A percentile compares a stretch with the other conserved stretches of the same genome.
These are phyloP conservation scores for Ceratocystis destructans DNA, from an alignment of 2,329 filamentous ascomycete genomes.

Conservation along the genomic window DNA sequence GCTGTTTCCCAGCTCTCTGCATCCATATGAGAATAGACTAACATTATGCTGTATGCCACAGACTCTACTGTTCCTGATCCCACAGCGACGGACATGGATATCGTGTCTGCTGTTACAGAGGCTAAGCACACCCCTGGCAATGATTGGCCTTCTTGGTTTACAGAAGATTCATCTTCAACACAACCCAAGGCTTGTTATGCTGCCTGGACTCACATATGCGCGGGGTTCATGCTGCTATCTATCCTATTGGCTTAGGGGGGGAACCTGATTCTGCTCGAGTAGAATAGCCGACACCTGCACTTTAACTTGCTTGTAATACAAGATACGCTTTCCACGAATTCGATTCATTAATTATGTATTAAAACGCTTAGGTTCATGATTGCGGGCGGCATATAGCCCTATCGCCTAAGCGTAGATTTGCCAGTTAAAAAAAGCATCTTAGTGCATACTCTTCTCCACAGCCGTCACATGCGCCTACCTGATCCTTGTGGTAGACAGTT, in stretches of 20 bases:
- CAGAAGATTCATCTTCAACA: not conserved
- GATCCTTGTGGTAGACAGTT: not conserved
- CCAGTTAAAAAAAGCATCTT: not conserved
- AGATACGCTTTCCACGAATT: not conserved
- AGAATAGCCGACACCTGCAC: not conserved
- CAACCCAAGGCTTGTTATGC: not conserved
- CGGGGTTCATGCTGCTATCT: not conserved
- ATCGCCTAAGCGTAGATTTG: not conserved
- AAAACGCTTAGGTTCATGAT: not conserved
- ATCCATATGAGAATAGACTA: not conserved
- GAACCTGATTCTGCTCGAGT: not conserved
- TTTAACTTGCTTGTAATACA: not conserved
- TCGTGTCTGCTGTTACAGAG: not conserved
- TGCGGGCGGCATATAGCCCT: not conserved
- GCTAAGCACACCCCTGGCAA: not conserved
- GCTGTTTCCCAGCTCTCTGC: no score
- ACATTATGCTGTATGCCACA: not conserved
- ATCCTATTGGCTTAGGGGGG: not conserved
- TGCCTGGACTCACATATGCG: not conserved
- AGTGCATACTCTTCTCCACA: not conserved
- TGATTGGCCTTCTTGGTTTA: slow-evolving; percentile 2
- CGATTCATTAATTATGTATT: not conserved
- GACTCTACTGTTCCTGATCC: not conserved
- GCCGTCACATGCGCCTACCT: not conserved
- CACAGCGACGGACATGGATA: not conserved